Evolutionary conservation across 352 stramenopile genomes (phyloP).

Genomic region (Globisporangium paroecandrum): DNA sequence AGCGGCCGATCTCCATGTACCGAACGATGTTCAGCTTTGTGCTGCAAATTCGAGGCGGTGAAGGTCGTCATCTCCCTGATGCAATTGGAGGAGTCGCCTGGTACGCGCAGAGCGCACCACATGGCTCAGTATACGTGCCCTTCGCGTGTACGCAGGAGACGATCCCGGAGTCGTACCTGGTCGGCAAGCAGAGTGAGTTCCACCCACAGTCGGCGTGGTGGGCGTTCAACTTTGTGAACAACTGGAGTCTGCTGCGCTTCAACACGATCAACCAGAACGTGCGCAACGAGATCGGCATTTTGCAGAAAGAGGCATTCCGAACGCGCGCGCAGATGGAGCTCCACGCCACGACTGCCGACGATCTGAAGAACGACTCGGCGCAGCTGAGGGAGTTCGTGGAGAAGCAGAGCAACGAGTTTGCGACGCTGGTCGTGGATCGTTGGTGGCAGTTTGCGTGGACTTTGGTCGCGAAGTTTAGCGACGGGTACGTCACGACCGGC

Average conservation of each 20-base stretch:
- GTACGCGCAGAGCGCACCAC: constrained; percentile 62
- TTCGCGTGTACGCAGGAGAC: constrained; percentile 55
- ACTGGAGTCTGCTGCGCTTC: constrained; percentile 78
- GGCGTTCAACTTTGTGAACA: constrained; percentile 87
- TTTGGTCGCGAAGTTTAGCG: constrained; percentile 68
- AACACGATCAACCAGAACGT: constrained; percentile 69
- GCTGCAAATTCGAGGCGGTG: constrained; percentile 33
- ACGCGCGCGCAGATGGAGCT: constrained; percentile 17
- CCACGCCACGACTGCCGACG: not conserved
- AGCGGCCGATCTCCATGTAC: constrained; percentile 90
- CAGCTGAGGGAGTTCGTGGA: constrained; percentile 32
- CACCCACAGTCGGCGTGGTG: constrained; percentile 68
- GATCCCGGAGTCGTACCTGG: constrained; percentile 53
- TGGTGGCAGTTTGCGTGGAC: constrained; percentile 71
- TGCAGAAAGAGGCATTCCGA: constrained; percentile 43
- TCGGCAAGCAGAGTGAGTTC: constrained; percentile 69
- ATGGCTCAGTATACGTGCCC: constrained; percentile 73
- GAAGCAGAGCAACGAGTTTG: constrained; percentile 50
- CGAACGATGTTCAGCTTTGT: constrained; percentile 87
- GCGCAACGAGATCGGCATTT: constrained; percentile 22
- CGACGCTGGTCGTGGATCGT: constrained; percentile 39
- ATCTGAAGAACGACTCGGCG: constrained; percentile 2
- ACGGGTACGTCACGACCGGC: constrained; percentile 68
- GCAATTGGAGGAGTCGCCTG: constrained; percentile 51
- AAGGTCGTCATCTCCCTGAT: constrained; percentile 25